Base-by-base conservation (phyloP, 768 basidiomycete genomes). In the Fibroporia radiculosa region DNA sequence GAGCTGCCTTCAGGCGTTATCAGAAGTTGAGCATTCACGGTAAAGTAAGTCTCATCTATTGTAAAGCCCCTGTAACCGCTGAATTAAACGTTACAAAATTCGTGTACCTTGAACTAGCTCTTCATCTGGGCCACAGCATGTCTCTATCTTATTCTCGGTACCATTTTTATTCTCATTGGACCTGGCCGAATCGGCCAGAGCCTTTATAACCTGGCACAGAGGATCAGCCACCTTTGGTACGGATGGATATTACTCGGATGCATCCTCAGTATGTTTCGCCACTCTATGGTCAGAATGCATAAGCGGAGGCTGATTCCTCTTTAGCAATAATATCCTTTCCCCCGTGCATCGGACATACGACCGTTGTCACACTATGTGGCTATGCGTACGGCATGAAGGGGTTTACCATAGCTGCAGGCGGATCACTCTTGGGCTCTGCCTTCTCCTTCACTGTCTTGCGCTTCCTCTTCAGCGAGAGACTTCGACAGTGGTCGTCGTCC, bases 371-470 rank as follows among this genome's bases (percentile, higher is more conserved):
- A 11, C 59, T 93, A 6, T 82, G 80, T 54, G 90, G 90, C 1
- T 92, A 90, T 62, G 82, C 86, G 1, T 92, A 86, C 54, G 89
- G 90, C 35, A 72, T 87, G 66, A 73, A 73, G 46, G 90, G 90
- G 0, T 83, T 85, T 63, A 71, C 69, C 50, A 73, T 91, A 47
- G 78, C 80, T 2, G 73, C 75, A 0, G 60, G 60, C 12, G 80
- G 69, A 1, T 84, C 84, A 16, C 44, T 90, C 22, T 45, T 77
- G 2, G 88, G 85, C 26, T 77, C 86, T 19, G 73, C 73, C 1
- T 40, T 80, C 7, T 73, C 69, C 3, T 92, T 92, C 56, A 45
- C 77, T 22, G 52, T 71, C 35, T 66, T 90, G 44, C 76, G 86
- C 14, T 62, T 70, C 45, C 59, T 80, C 42, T 85, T 87, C 59